A percentile compares a stretch with the other conserved stretches of the same genome.
Evolutionary conservation across 2,329 filamentous ascomycete genomes (phyloP).

Genomic region (Apiospora pterosperma): DNA sequence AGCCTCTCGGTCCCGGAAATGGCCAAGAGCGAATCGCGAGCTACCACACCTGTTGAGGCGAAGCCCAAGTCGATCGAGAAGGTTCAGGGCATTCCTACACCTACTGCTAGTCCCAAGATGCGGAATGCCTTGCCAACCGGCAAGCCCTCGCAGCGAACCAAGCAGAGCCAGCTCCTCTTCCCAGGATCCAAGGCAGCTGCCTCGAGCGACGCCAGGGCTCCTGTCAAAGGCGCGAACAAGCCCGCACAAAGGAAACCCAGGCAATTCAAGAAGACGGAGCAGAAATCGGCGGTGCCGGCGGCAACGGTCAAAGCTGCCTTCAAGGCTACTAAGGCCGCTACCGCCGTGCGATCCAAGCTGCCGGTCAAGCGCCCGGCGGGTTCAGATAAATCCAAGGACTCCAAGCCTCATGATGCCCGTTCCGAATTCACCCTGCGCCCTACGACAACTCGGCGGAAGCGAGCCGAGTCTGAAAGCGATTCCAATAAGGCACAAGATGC

Average conservation of each 20-base stretch:
- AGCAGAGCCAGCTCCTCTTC: slow-evolving; percentile 52
- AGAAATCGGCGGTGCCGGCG: slow-evolving; percentile 27
- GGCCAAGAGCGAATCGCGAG: slow-evolving; percentile 21
- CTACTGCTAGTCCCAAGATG: slow-evolving; percentile 52
- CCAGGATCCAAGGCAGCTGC: slow-evolving; percentile 20
- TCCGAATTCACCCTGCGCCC: slow-evolving; percentile 8
- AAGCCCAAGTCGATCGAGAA: slow-evolving; percentile 39
- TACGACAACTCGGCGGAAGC: neutral
- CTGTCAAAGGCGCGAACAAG: slow-evolving; percentile 23
- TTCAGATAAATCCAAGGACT: neutral
- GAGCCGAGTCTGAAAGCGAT: neutral
- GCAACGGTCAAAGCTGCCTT: slow-evolving; percentile 26
- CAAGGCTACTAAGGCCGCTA: slow-evolving; percentile 23
- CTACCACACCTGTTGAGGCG: slow-evolving; percentile 21
- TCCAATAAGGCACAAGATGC: slow-evolving; percentile 8
- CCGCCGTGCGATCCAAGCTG: slow-evolving; percentile 16
- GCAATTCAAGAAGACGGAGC: slow-evolving; percentile 40
- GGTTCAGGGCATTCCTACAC: slow-evolving; percentile 53
- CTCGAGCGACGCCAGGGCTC: slow-evolving; percentile 26
- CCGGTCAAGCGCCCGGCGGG: slow-evolving; percentile 19
- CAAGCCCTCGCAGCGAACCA: slow-evolving; percentile 34
- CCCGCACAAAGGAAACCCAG: slow-evolving; percentile 31
- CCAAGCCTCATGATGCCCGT: neutral
- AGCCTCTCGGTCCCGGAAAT: slow-evolving; percentile 19
- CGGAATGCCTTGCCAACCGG: slow-evolving; percentile 33